Evolutionary conservation across 2,329 filamentous ascomycete genomes (phyloP), one percentile per base, ranked within the genome.

Genomic region (Colletotrichum nymphaeae): DNA sequence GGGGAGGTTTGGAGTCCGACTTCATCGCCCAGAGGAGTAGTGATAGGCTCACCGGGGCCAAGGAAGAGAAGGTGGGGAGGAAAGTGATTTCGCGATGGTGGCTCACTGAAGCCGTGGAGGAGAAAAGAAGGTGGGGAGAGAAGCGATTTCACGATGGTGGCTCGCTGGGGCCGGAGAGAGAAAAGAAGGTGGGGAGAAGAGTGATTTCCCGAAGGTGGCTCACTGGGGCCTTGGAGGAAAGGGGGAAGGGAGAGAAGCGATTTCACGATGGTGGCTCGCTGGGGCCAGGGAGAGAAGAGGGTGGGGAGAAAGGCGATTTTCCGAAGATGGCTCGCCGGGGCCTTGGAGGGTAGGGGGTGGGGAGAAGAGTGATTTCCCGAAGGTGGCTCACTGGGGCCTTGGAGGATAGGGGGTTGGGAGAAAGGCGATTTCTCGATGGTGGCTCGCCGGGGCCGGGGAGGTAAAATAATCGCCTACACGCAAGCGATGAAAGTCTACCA

Each of bases 1-100:
- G 63, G 68, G 68, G 68, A 71, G 68, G 68, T 56, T 55, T 46
- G 64, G 68, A 71, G 68, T 71, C 63, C 68, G 68, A 55, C 68
- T 71, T 71, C 55, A 46, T 67, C 60, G 57, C 68, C 68, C 68
- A 37, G 16, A 69, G 60, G 22, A 57, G 11, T 65, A 65, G 59
- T 69, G 59, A 57, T 65, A 58, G 49, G 66, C 66, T 63, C 66
- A 69, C 58, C 58, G 58, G 58, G 58, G 66, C 58, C 65, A 63
- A 46, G 26, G 65, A 32, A 16, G 16, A 30, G 8, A 32, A 22
- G 46, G 46, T 32, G n/a, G 42, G 19, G 42, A 63, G 60, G 7
- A n/a, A 19, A 28, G 11, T 28, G 28, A 63, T 63, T 49, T 49
- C 42, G n/a, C 42, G 8, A 49, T 4, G 26, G 30, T 19, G 26